These are phyloP conservation scores for Backusella circina DNA, from an alignment of 192 early-diverging fungal species.

Conservation along the genomic window DNA sequence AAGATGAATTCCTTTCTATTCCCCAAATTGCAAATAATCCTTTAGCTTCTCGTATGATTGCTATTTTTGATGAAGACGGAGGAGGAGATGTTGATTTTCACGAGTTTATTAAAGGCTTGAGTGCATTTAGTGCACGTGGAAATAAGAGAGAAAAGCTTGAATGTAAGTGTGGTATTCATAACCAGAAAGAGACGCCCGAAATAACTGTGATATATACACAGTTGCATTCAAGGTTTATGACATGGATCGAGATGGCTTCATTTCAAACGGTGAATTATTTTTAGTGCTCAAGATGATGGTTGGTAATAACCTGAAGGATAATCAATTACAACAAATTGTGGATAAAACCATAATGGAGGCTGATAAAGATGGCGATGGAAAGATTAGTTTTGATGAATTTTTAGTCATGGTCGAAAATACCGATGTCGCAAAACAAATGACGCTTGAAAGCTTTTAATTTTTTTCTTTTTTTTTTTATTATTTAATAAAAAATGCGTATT, in stretches of 20 bases:
- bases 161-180: constrained; percentile 55
- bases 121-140: constrained; percentile 92
- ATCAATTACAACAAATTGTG: constrained; percentile 99
- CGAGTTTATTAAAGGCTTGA: constrained; percentile 95
- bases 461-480: neutral
- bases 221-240: constrained; percentile 99
- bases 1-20: constrained; percentile 94
- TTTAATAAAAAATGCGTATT: too few relatives aligned
- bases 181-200: neutral
- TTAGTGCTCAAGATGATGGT: constrained; percentile 99
- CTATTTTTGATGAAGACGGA: constrained; percentile 97
- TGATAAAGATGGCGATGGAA: constrained; percentile 92
- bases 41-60: constrained; percentile 90
- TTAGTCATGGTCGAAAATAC: constrained; percentile 91
- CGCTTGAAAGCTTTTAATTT: constrained; percentile 69
- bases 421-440: constrained; percentile 94
- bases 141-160: constrained; percentile 93
- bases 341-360: constrained; percentile 99
- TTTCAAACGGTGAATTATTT: constrained; percentile 99
- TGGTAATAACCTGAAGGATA: constrained; percentile 92
- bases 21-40: constrained; percentile 99
- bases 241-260: constrained; percentile 97
- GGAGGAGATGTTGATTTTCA: constrained; percentile 99
- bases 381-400: constrained; percentile 97
- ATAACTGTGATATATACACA: constrained; percentile 23